These are phyloP conservation scores for Musa balbisiana DNA, from an alignment of 202 grass and related monocot species.

Conservation along the genomic window DNA sequence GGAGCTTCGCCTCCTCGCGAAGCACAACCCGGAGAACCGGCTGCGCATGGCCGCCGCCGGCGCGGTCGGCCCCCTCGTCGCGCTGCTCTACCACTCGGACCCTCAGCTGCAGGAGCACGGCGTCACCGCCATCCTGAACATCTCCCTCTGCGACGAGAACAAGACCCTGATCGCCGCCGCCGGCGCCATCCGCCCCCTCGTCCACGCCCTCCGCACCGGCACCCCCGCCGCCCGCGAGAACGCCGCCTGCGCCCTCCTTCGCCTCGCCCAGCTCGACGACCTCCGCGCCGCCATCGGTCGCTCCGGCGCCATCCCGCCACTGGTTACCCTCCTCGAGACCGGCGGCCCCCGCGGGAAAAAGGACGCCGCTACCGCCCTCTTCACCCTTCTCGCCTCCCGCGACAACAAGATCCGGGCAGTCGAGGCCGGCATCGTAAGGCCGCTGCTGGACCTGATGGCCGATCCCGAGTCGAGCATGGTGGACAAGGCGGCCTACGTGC, in stretches of 20 bases:
- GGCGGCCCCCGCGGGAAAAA: neutral
- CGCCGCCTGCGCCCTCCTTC: conserved; percentile 1
- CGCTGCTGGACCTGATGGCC: conserved; percentile 8
- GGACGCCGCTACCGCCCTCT: neutral
- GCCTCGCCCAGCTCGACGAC: neutral
- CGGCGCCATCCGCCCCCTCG: neutral
- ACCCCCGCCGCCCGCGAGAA: conserved; percentile 1
- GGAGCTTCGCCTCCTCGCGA: neutral
- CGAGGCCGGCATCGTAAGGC: neutral
- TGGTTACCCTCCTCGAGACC: neutral
- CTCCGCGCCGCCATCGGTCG: neutral
- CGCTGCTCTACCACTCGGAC: neutral
- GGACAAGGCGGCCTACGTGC: neutral
- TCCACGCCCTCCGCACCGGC: conserved; percentile 7
- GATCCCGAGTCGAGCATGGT: neutral
- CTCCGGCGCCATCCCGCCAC: neutral
- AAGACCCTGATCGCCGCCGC: neutral
- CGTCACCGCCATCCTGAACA: conserved; percentile 1
- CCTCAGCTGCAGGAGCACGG: conserved; percentile 1
- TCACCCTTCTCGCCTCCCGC: neutral
- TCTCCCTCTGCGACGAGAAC: conserved; percentile 5
- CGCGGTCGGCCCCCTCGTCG: neutral
- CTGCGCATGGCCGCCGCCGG: neutral
- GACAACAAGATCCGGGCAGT: neutral
- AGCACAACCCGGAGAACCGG: neutral